Conservation (phyloP, 2,329 filamentous ascomycete species). For the Colletotrichum viniferum region DNA sequence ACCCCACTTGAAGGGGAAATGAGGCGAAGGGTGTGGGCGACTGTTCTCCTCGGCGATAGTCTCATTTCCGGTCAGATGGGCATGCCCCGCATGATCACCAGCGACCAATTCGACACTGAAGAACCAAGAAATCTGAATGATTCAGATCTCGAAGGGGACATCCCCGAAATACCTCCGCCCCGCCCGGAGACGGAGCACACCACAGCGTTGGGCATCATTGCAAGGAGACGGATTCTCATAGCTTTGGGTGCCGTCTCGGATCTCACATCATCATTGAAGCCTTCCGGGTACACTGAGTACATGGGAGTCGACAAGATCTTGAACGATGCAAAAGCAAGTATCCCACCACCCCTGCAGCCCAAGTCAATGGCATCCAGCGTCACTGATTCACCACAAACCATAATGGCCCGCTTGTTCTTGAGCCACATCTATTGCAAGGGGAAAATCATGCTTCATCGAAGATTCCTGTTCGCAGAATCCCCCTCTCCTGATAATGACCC, state of each 20-base stretch:
- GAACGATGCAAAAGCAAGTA: constrained; percentile 23
- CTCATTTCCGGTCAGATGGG: constrained; percentile 49
- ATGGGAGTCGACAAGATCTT: constrained; percentile 27
- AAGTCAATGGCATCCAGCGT: constrained; percentile 22
- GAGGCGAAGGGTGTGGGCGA: constrained; percentile 47
- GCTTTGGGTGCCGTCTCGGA: constrained; percentile 25
- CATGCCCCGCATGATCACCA: constrained; percentile 46
- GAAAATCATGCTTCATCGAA: constrained; percentile 33
- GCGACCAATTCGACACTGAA: constrained; percentile 42
- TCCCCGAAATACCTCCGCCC: constrained; percentile 38
- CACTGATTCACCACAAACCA: constrained; percentile 27
- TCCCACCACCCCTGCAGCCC: constrained; percentile 28
- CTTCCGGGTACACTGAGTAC: constrained; percentile 22
- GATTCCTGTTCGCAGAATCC: constrained; percentile 23
- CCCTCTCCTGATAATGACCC: not conserved
- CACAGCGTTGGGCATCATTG: constrained; percentile 26
- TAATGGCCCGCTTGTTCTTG: constrained; percentile 31
- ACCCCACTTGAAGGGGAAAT: constrained; percentile 47
- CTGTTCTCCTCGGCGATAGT: constrained; percentile 44
- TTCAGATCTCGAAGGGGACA: constrained; percentile 41
- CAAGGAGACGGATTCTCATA: constrained; percentile 24
- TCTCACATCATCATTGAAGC: constrained; percentile 21
- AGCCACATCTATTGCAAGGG: constrained; percentile 31
- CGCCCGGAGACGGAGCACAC: constrained; percentile 34
- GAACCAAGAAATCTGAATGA: constrained; percentile 49